Evolutionary conservation across 2,329 filamentous ascomycete genomes (phyloP).

Genomic region (Aureobasidium sp.): DNA sequence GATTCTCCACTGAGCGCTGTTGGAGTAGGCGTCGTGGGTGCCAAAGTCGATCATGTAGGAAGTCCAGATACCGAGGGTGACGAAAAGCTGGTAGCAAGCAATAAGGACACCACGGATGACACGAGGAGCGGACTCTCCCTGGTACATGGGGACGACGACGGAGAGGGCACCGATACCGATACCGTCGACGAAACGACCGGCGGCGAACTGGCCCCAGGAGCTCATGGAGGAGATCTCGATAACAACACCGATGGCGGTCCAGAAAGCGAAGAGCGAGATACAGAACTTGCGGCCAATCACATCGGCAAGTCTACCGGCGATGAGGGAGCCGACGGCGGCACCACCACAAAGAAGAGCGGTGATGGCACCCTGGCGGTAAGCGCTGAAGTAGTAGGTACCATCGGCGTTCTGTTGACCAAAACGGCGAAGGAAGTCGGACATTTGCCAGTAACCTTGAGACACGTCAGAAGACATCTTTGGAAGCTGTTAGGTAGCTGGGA

Average conservation of each 20-base stretch:
- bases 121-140: constrained; percentile 56
- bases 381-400: constrained; percentile 32
- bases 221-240: constrained; percentile 37
- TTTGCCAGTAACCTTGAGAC: constrained; percentile 32
- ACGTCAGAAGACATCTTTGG: neutral
- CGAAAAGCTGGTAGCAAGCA: constrained; percentile 41
- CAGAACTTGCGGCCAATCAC: constrained; percentile 42
- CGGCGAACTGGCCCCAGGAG: constrained; percentile 42
- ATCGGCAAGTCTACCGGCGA: constrained; percentile 46
- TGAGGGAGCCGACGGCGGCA: constrained; percentile 36
- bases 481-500: constrained; percentile 39
- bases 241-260: constrained; percentile 37
- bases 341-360: constrained; percentile 40
- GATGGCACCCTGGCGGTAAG: constrained; percentile 33
- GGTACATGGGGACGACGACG: constrained; percentile 60
- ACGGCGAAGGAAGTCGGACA: constrained; percentile 48
- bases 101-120: constrained; percentile 59
- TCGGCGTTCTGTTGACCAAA: constrained; percentile 45
- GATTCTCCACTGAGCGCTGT: constrained; percentile 26
- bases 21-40: constrained; percentile 20
- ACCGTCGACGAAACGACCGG: constrained; percentile 38
- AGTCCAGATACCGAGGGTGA: constrained; percentile 37
- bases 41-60: constrained; percentile 28
- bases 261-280: constrained; percentile 43
- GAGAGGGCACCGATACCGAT: constrained; percentile 39